Percentiles rank a stretch among this genome's conserved stretches.
Evolutionary conservation across 305 asterid species (phyloP).

Genomic region (Rubia occidens): DNA sequence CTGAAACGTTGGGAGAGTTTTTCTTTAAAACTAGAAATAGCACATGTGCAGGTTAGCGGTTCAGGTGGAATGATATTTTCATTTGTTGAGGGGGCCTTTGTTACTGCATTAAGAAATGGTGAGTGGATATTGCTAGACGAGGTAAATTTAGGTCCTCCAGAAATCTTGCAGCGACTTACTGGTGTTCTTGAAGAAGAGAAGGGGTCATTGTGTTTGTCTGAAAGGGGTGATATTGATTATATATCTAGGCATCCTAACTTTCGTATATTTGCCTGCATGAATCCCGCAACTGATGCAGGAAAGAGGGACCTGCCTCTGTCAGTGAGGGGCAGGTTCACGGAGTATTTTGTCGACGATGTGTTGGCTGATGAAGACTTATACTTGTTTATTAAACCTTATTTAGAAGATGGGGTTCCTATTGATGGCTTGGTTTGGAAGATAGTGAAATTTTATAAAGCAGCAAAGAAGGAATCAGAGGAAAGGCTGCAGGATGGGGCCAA

Average conservation of each 20-base stretch:
- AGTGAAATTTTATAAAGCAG: slow-evolving; percentile 66
- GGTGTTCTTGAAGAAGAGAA: slow-evolving; percentile 88
- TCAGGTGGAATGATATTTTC: slow-evolving; percentile 89
- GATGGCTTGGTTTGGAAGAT: slow-evolving; percentile 33
- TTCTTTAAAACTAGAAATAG: slow-evolving; percentile 53
- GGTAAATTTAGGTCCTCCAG: slow-evolving; percentile 98
- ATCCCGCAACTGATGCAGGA: slow-evolving; percentile 99
- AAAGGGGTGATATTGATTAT: slow-evolving; percentile 83
- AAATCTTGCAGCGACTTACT: slow-evolving; percentile 80
- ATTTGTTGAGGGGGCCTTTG: slow-evolving; percentile 92
- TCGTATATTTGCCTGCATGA: slow-evolving; percentile 97
- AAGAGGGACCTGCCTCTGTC: slow-evolving; percentile 79
- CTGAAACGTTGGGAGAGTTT: slow-evolving; percentile 57
- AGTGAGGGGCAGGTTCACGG: slow-evolving; percentile 82
- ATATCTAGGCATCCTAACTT: slow-evolving; percentile 58
- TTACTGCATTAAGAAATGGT: slow-evolving; percentile 78
- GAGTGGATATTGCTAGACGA: slow-evolving; percentile 98
- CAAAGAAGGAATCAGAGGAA: slow-evolving; percentile 70
- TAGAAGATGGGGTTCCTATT: slow-evolving; percentile 40
- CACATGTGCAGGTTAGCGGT: slow-evolving; percentile 52
- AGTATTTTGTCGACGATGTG: slow-evolving; percentile 84
- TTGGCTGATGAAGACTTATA: slow-evolving; percentile 76
- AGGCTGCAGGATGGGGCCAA: slow-evolving; percentile 98
- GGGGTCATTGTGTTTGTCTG: slow-evolving; percentile 89
- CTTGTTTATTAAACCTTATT: slow-evolving; percentile 58